Evolutionary conservation across 2,329 filamentous ascomycete genomes (phyloP), one percentile per base, ranked within the genome.

Genomic region (Tolypocladium ovalisporum): DNA sequence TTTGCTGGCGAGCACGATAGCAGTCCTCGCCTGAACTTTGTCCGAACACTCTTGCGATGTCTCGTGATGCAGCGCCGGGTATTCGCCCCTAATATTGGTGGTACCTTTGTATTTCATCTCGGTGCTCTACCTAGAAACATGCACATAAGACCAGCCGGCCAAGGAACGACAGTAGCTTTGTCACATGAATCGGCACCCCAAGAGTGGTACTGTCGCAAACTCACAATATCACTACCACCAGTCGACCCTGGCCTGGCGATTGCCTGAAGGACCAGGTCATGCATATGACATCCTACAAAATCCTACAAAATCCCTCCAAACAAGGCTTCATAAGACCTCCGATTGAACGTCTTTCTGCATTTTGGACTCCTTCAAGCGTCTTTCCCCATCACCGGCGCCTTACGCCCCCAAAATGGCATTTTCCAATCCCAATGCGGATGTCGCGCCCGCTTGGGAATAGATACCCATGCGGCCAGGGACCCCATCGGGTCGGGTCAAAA

Each of bases 331-430:
- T 12, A 12, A 10, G n/a, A 15, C n/a, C 22, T 19, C 47, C 29
- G 7, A 13, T 34, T 19, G 27, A 34, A 29, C 4, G 8, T 34
- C 27, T 19, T 19, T 27, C 44, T 22, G 10, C 5, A 44, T 13
- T 34, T n/a, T 19, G 39, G 39, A 3, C 27, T 32, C 40, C 15
- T 6, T 39, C 19, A 22, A 17, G 12, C 34, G 19, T 24, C 19
- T 24, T 27, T 12, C 17, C 55, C 54, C 37, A 40, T 56, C 44
- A 40, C 52, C 35, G 36, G 40, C 36, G 9, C 4, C 54, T 53
- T 54, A 53, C 19, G n/a, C 24, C 29, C 61, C 58, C 35, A 61
- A 62, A 61, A 54, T 22, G 61, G 61, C 58, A 61, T 55, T 40
- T 54, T 54, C 58, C 58, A 44, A 58, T 52, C 58, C 60, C 39